Conservation (phyloP, 768 basidiomycete genomes). For the Lentinus tigrinus region DNA sequence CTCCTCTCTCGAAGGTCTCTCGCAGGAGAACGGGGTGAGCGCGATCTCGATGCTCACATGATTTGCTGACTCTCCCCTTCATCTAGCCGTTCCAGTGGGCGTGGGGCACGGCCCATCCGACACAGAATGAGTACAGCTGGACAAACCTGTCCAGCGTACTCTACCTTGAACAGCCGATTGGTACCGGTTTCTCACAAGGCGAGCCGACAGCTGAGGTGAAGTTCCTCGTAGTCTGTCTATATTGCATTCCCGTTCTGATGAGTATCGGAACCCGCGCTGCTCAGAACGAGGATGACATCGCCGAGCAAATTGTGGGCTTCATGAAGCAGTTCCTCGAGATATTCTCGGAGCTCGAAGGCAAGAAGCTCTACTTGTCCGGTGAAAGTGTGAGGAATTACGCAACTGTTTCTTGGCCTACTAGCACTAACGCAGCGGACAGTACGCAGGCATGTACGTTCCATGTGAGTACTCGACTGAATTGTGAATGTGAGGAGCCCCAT, state of each 20-base stretch:
- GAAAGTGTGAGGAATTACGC: constrained; percentile 58
- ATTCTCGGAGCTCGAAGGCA: constrained; percentile 69
- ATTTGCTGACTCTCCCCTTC: background rate
- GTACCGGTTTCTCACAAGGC: constrained; percentile 77
- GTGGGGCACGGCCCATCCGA: constrained; percentile 61
- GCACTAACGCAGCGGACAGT: constrained; percentile 38
- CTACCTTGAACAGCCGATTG: constrained; percentile 79
- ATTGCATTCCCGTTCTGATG: background rate
- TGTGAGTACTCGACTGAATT: constrained; percentile 36
- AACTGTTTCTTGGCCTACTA: background rate
- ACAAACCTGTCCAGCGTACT: constrained; percentile 75
- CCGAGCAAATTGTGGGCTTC: constrained; percentile 57
- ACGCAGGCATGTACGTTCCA: constrained; percentile 70
- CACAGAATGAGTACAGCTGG: constrained; percentile 69
- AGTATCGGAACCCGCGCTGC: background rate
- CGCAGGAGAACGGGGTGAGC: constrained; percentile 75
- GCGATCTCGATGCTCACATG: background rate
- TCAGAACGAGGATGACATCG: constrained; percentile 54
- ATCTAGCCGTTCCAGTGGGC: constrained; percentile 66
- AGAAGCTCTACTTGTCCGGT: constrained; percentile 68
- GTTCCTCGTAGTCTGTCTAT: background rate
- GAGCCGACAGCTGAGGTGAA: constrained; percentile 50
- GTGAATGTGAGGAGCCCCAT: no score
- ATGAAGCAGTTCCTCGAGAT: constrained; percentile 74
- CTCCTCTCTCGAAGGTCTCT: constrained; percentile 66